Conservation (phyloP, 1,284 basidiomycete genomes). For the Ustilago curta region DNA sequence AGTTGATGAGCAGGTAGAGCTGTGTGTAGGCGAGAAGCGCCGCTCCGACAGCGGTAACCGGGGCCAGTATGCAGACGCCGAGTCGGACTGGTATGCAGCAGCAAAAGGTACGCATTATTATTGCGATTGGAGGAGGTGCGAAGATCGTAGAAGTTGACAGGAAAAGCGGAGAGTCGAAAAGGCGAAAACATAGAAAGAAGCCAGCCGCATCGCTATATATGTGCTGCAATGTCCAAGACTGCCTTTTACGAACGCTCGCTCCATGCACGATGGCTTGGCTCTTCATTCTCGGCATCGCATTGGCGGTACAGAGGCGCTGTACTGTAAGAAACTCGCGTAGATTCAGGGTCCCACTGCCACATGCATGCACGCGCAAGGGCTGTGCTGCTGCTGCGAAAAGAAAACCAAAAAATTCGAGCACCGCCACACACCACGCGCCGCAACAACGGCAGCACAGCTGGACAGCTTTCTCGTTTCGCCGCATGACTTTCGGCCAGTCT, state of each 20-base stretch:
- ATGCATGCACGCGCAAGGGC: neutral
- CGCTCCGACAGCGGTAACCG: conserved; percentile 14
- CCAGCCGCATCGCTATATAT: too few relatives aligned
- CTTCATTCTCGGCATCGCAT: too few relatives aligned
- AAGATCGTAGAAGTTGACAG: neutral
- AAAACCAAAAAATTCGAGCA: neutral
- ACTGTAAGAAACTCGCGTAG: neutral
- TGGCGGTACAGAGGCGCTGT: conserved; percentile 1
- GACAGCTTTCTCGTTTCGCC: conserved; percentile 8
- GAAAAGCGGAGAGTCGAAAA: neutral
- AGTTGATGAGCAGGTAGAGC: conserved; percentile 28
- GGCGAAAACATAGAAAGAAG: too few relatives aligned
- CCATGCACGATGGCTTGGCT: too few relatives aligned
- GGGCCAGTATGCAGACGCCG: conserved; percentile 27
- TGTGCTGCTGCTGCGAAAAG: too few relatives aligned
- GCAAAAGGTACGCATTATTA: conserved; percentile 33
- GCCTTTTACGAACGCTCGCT: too few relatives aligned
- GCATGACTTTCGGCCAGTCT: too few relatives aligned
- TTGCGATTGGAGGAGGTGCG: neutral
- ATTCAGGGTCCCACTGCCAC: conserved; percentile 1
- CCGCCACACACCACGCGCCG: conserved; percentile 8
- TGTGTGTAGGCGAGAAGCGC: conserved; percentile 25
- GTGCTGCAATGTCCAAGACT: too few relatives aligned
- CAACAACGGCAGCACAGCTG: conserved; percentile 13
- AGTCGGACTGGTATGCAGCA: conserved; percentile 37